Conservation (phyloP, 2,329 filamentous ascomycete genomes). For the Neopestalotiopsis clavispora region DNA sequence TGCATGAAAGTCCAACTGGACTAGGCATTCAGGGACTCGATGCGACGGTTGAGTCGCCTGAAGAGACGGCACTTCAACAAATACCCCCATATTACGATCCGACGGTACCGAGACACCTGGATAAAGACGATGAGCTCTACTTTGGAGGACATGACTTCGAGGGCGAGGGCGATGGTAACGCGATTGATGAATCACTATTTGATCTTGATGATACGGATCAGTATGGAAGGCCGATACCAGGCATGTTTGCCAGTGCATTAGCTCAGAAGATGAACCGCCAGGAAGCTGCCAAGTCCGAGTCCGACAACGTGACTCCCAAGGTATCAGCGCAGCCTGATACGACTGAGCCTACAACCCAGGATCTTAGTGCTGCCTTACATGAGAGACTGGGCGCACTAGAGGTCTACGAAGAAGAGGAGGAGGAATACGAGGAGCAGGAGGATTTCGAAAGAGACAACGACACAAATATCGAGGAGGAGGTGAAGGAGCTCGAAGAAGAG, state of each 20-base stretch:
- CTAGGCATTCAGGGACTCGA: constrained; percentile 49
- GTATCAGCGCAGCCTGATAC: constrained; percentile 48
- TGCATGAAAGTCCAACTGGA: constrained; percentile 36
- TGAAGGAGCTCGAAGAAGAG: neutral
- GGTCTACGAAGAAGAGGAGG: constrained; percentile 20
- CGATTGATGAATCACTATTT: constrained; percentile 77
- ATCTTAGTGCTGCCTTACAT: constrained; percentile 44
- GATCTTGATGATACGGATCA: constrained; percentile 69
- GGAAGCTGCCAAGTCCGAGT: constrained; percentile 47
- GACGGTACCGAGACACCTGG: neutral
- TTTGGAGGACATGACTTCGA: constrained; percentile 67
- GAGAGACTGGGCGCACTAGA: constrained; percentile 23
- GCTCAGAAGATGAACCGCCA: constrained; percentile 45
- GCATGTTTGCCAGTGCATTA: constrained; percentile 60
- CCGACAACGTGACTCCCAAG: constrained; percentile 51
- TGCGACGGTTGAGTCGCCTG: constrained; percentile 21
- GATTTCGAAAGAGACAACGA: neutral
- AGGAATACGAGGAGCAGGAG: constrained; percentile 21
- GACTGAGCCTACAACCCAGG: constrained; percentile 57
- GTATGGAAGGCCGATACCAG: constrained; percentile 64
- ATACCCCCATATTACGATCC: neutral
- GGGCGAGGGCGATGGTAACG: constrained; percentile 55
- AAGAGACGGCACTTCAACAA: constrained; percentile 1
- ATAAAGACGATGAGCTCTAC: constrained; percentile 67
- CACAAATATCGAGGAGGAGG: neutral